Evolutionary conservation across 176 grass and related monocot genomes (phyloP).

Genomic region (Aegilops umbellulata): DNA sequence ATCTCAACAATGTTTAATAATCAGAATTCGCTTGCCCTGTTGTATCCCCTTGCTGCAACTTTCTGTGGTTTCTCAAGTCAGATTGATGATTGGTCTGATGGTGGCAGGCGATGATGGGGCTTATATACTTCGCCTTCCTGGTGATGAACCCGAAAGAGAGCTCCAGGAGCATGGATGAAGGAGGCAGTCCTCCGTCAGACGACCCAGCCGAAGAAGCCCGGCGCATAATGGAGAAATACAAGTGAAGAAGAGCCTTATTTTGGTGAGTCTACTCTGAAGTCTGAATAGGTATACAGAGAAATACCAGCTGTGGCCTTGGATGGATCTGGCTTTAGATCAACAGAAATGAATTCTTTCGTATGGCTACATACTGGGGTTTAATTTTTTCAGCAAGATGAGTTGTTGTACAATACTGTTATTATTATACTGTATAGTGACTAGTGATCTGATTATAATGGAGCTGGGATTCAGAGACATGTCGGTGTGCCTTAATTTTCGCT

Average conservation of each 20-base stretch:
- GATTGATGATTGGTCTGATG: not conserved
- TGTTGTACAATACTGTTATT: not conserved
- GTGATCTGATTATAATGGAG: not conserved
- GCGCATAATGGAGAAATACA: conserved; percentile 99
- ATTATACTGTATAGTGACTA: not conserved
- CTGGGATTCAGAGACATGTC: not conserved
- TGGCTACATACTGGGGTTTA: not conserved
- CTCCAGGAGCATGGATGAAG: conserved; percentile 31
- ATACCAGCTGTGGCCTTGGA: not conserved
- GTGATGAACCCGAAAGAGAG: conserved; percentile 71
- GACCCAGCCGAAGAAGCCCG: conserved; percentile 77
- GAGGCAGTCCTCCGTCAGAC: conserved; percentile 29
- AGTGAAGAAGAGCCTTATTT: conserved; percentile 30
- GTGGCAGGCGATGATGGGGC: conserved; percentile 78
- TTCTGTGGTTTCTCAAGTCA: not conserved
- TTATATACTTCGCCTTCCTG: conserved; percentile 78
- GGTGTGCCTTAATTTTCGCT: not conserved
- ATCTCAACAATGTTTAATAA: not conserved
- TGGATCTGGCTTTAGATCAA: conserved; percentile 3
- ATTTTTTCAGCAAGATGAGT: not conserved
- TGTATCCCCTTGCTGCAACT: not conserved
- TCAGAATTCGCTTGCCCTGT: not conserved
- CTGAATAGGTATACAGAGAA: not conserved
- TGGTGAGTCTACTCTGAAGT: not conserved
- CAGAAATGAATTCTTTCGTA: not conserved